Evolutionary conservation across 2,329 filamentous ascomycete genomes (phyloP), one percentile per base, ranked within the genome.

Genomic region (Helicocarpus griseus): DNA sequence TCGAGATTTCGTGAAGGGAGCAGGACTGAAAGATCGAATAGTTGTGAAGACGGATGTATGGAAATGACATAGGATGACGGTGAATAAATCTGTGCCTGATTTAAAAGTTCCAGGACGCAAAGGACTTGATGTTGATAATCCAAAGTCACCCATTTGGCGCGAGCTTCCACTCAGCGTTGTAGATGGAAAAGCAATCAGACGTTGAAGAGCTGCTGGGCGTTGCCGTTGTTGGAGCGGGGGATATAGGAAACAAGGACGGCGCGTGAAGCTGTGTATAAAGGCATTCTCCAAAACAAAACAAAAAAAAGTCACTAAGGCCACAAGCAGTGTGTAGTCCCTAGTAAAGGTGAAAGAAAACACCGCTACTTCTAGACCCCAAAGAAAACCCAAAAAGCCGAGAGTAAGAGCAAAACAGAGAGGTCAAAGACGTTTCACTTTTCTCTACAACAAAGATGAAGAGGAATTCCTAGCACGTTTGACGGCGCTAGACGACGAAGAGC

Each of bases 211-310:
- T 9, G 3, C 6, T 36, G 17, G 44, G 31, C 14, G 29, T 33
- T n/a, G 14, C 29, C 21, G 19, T 9, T 8, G 13, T 26, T 28
- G 31, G 44, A 24, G 21, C n/a, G 21, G 24, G n/a, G 26, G 29
- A 44, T 31, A 26, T 17, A 17, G 28, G 19, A 47, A 13, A 26
- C 44, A 47, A 47, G 31, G 19, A 9, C 3, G 14, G 13, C 22
- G 29, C 35, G 44, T 47, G 44, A 47, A 13, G 7, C 17, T n/a
- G 17, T 24, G 44, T 47, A 26, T 47, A 35, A 47, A 47, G 44
- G 31, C 19, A 47, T 47, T 47, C 44, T 47, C 44, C 19, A 35
- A 6, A 35, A 31, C 29, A 47, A 35, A 35, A 33, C 29, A 33
- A 33, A 35, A 14, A n/a, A 14, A 35, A 22, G 13, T n/a, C 19